Evolutionary conservation across 768 basidiomycete species (phyloP), one percentile per base, ranked within the genome.

Genomic region (Lentinula aciculospora): DNA sequence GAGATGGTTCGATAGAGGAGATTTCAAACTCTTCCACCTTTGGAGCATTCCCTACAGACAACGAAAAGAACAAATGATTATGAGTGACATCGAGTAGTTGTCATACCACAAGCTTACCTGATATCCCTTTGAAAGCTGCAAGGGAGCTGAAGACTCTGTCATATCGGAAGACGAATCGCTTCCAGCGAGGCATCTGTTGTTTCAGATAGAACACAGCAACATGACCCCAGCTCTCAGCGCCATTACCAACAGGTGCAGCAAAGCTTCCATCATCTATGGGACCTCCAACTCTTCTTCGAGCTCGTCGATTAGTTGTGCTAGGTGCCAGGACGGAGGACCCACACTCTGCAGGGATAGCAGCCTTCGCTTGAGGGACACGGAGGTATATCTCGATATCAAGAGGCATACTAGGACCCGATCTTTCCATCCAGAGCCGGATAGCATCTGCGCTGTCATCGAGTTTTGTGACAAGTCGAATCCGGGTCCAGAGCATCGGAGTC

Each of bases 381-480:
- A 92, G 73, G 67, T 83, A 85, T 47, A 92, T 89, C 67, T 91
- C 88, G 59, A 92, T 88, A 67, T 91, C 90, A 8, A 92, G 78
- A 5, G 89, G 85, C 5, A 85, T 82, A 4, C 71, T 77, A 53
- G 76, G 73, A 17, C 90, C 90, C 12, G 90, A 87, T 27, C 89
- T 84, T 67, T 91, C 89, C 0, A 92, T 77, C 89, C 90, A 92
- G 10, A 92, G 77, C 7, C 90, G 85, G 49, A 92, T 81, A 4
- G 85, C 89, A 65, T 92, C 89, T 27, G 89, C 81, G 28, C 88
- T 88, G 8, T 86, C 75, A 39, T 81, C 76, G 59, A 84, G 85
- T 28, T 81, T 85, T 21, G 89, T 89, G 44, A 85, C 74, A 40
- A 92, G 80, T 19, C 88, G 86, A 63, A 92, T 88, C 88, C 88